Evolutionary conservation across 2,329 filamentous ascomycete genomes (phyloP).

Genomic region (Seiridium unicorne): DNA sequence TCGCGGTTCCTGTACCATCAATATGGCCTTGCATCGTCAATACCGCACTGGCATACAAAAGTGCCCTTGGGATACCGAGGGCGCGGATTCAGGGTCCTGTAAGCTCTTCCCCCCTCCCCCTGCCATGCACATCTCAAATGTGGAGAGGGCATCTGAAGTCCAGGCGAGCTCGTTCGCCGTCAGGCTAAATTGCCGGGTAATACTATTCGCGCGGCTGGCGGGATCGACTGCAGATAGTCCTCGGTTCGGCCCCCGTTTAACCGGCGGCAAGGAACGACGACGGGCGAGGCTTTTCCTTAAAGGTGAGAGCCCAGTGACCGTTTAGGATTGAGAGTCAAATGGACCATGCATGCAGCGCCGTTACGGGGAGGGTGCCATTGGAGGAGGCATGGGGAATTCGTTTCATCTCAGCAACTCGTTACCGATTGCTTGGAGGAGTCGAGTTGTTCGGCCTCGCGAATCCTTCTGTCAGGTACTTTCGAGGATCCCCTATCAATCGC

Average conservation of each 20-base stretch:
- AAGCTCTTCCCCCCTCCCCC: background rate
- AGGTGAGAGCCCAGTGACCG: background rate
- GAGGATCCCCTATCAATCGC: background rate
- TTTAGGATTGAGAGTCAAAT: background rate
- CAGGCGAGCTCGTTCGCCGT: background rate
- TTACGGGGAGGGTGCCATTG: background rate
- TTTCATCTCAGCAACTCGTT: background rate
- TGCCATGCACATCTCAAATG: background rate
- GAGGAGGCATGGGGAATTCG: background rate
- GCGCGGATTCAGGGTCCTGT: constrained; percentile 4
- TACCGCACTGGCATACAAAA: background rate
- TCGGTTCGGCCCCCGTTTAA: constrained; percentile 1
- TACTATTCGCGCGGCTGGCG: background rate
- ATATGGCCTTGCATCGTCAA: background rate
- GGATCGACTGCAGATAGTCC: background rate
- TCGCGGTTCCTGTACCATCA: background rate
- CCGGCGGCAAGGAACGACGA: background rate
- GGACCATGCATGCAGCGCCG: background rate
- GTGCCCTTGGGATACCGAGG: background rate
- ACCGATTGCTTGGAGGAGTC: background rate
- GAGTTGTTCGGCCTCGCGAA: background rate
- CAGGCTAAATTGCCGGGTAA: constrained; percentile 1
- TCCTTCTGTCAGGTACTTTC: background rate
- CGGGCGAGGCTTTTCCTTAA: background rate
- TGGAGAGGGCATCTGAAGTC: background rate